Conservation (phyloP, 73 alveolate species). For the Symbiodinium natans region DNA sequence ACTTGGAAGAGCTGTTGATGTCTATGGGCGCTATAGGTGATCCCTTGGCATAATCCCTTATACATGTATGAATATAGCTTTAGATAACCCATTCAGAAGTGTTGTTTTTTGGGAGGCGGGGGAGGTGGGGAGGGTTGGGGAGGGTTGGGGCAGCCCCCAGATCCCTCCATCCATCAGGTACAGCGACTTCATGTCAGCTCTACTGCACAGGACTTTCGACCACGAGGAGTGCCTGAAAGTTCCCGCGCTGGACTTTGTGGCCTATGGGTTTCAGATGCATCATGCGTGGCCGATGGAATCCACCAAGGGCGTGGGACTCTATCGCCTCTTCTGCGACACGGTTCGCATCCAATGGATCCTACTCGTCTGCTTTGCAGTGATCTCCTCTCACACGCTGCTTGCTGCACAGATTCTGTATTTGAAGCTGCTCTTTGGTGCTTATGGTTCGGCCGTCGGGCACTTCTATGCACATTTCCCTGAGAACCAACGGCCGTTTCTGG, state of each 20-base stretch:
- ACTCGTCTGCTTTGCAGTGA: neutral
- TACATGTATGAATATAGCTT: no score
- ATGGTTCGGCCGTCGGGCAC: neutral
- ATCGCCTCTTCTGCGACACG: constrained; percentile 7
- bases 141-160: no score
- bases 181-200: constrained; percentile 1
- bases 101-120: no score
- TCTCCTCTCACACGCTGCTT: neutral
- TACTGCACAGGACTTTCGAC: neutral
- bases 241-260: neutral
- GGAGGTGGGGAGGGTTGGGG: no score
- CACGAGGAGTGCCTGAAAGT: constrained; percentile 1
- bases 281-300: constrained; percentile 12
- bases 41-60: no score
- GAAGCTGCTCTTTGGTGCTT: neutral
- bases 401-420: neutral
- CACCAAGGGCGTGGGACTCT: neutral
- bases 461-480: neutral
- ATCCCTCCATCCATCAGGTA: no score
- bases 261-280: neutral
- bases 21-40: no score
- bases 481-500: neutral
- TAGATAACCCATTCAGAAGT: no score
- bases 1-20: no score
- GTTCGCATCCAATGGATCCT: neutral